Conservation (phyloP, 805 yeast species). For the Ascoidea asiatica region DNA sequence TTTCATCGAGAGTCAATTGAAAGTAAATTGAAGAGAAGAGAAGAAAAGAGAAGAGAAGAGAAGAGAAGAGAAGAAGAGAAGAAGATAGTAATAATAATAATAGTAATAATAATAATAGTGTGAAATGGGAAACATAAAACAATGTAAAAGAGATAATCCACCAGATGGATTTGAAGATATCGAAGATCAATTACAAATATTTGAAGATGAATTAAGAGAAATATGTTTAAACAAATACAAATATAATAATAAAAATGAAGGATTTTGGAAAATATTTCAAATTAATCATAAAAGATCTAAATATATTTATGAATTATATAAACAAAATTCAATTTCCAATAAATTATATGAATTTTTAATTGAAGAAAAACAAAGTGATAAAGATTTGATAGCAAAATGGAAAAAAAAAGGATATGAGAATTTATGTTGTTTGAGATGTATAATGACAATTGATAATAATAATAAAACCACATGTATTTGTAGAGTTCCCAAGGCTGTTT, state of each 20-base stretch:
- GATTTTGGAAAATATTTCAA: conserved; percentile 57
- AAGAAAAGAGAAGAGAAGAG: not conserved
- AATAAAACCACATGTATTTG: conserved; percentile 71
- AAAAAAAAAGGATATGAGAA: conserved; percentile 76
- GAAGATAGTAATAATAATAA: not conserved
- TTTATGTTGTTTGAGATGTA: conserved; percentile 73
- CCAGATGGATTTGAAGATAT: conserved; percentile 68
- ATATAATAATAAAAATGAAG: conserved; percentile 36
- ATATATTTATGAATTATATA: conserved; percentile 64
- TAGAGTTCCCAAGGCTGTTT: conserved; percentile 58
- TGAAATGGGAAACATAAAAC: conserved; percentile 31
- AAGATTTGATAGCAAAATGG: conserved; percentile 71
- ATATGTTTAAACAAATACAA: conserved; percentile 26
- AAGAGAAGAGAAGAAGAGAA: not conserved
- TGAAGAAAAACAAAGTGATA: conserved; percentile 53
- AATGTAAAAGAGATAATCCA: conserved; percentile 29
- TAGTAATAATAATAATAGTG: not conserved
- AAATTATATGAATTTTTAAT: conserved; percentile 66
- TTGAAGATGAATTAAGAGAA: conserved; percentile 43
- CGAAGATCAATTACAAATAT: conserved; percentile 50
- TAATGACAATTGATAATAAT: conserved; percentile 44
- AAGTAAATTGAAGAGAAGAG: not conserved
- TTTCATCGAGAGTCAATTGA: too few relatives aligned
- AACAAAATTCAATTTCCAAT: conserved; percentile 49
- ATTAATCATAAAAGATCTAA: conserved; percentile 66